These are phyloP conservation scores for Xylaria sp. DNA, from an alignment of 2,329 filamentous ascomycete genomes.

Conservation along the genomic window DNA sequence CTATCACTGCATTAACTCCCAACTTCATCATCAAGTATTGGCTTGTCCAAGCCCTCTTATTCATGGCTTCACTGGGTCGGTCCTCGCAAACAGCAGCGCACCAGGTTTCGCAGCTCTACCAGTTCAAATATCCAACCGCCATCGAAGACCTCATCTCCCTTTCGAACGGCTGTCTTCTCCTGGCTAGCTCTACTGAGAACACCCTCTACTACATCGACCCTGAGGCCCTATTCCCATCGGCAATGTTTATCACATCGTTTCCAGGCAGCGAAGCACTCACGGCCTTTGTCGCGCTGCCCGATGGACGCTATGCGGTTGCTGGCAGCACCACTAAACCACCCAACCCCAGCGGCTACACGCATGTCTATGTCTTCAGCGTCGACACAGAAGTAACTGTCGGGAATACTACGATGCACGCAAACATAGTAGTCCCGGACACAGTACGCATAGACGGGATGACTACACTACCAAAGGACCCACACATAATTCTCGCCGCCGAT, in stretches of 20 bases:
- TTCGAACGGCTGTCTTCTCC: slow-evolving; percentile 37
- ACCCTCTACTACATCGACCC: slow-evolving; percentile 40
- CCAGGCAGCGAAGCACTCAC: slow-evolving; percentile 28
- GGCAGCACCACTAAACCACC: slow-evolving; percentile 34
- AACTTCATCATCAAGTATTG: slow-evolving; percentile 20
- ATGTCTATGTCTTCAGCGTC: slow-evolving; percentile 37
- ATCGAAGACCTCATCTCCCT: slow-evolving; percentile 38
- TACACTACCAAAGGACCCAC: slow-evolving; percentile 36
- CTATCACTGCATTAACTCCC: slow-evolving; percentile 9
- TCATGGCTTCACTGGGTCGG: slow-evolving; percentile 18
- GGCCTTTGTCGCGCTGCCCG: slow-evolving; percentile 34
- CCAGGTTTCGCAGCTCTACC: slow-evolving; percentile 30
- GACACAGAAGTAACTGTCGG: slow-evolving; percentile 29
- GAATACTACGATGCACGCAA: slow-evolving; percentile 30
- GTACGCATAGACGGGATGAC: slow-evolving; percentile 38
- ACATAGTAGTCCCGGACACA: slow-evolving; percentile 34
- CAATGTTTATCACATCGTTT: slow-evolving; percentile 31
- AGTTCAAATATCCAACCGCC: slow-evolving; percentile 35
- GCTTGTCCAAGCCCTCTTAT: slow-evolving; percentile 7
- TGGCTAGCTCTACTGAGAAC: slow-evolving; percentile 34
- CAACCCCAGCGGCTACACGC: slow-evolving; percentile 24
- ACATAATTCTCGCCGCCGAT: slow-evolving; percentile 37
- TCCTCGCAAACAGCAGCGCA: slow-evolving; percentile 24
- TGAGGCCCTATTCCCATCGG: slow-evolving; percentile 29
- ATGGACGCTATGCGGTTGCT: slow-evolving; percentile 37